phyloP scores from a whole-genome alignment of 2,329 filamentous ascomycete genomes.

The Xylariomycetidae sp. region DNA sequence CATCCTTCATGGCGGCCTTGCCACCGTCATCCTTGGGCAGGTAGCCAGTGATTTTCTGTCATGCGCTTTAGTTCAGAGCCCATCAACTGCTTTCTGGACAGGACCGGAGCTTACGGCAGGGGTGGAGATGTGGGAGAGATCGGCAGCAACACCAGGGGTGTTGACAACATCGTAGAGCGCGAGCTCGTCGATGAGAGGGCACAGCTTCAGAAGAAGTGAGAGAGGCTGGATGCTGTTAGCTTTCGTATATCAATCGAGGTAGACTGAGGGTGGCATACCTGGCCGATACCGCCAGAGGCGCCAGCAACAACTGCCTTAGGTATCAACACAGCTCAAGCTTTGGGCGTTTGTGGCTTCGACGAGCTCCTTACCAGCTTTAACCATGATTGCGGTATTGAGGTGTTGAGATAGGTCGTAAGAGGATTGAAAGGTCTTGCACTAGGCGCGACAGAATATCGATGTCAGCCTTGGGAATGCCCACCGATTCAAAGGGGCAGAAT shows the following conservation, averaged over 20 bases:
- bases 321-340: neutral
- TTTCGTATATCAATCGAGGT: constrained; percentile 7
- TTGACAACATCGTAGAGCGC: constrained; percentile 99
- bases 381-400: constrained; percentile 37
- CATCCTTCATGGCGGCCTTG: constrained; percentile 82
- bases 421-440: too few relatives aligned
- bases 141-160: constrained; percentile 90
- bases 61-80: constrained; percentile 22
- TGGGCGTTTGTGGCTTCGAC: neutral
- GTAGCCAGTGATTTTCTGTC: constrained; percentile 78
- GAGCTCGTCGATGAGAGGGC: constrained; percentile 82
- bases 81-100: constrained; percentile 2
- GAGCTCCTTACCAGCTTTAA: constrained; percentile 50
- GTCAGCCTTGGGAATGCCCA: too few relatives aligned
- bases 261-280: constrained; percentile 52
- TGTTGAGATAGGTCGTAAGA: constrained; percentile 20
- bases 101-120: constrained; percentile 53
- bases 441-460: too few relatives aligned
- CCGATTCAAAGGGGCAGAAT: too few relatives aligned
- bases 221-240: constrained; percentile 59
- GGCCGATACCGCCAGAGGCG: constrained; percentile 96
- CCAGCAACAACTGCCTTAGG: constrained; percentile 68
- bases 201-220: constrained; percentile 91
- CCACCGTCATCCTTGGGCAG: constrained; percentile 81
- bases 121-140: constrained; percentile 95